Base-by-base conservation (phyloP, 139 green algal genomes). In the Monoraphidium neglectum region DNA sequence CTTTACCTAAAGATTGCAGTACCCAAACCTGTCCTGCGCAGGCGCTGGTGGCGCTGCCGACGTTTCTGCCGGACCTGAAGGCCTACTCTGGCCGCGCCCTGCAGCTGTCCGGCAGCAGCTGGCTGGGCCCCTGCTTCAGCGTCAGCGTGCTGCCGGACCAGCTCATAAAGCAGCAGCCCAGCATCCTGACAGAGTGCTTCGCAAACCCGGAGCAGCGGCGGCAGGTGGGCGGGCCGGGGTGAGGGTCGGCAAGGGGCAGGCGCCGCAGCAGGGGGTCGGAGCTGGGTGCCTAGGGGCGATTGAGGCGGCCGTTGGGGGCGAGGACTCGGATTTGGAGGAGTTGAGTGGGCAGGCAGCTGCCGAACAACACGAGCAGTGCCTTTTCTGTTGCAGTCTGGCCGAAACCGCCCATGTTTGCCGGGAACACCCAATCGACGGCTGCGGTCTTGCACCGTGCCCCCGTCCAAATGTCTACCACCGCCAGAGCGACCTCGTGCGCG, bases 51-150 rank as follows among this genome's bases (percentile, higher is more conserved):
- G 69, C 57, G 30, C 68, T 88, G 28, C 79, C 78, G 2, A 28
- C 46, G n/a, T 93, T 86, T 71, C 49, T 91, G 36, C 84, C 82
- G 10, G 72, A 86, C 76, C 37, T 87, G 46, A 53, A 33, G 37
- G 15, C n/a, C 2, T 61, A n/a, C 13, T 33, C 68, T 28, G 59
- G 72, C 51, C 60, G 76, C 35, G 47, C 40, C 8, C 56, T 82
- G 5, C 56, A 76, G 77, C 62, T 82, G 47, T 54, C 77, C 26
- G 82, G 85, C 51, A 73, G 53, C 46, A 80, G 73, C 67, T 90
- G 85, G 85, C 84, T 98, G 70, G 94, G 94, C 0, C 83, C 93
- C 23, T 91, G 87, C 64, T 95, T 98, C 76, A 84, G 80, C 46
- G 79, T 95, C 36, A 79, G 38, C 16, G 64, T 56, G 10, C 36